Conservation (phyloP, 192 early-diverging fungal genomes). For the Tieghemiomyces parasiticus region DNA sequence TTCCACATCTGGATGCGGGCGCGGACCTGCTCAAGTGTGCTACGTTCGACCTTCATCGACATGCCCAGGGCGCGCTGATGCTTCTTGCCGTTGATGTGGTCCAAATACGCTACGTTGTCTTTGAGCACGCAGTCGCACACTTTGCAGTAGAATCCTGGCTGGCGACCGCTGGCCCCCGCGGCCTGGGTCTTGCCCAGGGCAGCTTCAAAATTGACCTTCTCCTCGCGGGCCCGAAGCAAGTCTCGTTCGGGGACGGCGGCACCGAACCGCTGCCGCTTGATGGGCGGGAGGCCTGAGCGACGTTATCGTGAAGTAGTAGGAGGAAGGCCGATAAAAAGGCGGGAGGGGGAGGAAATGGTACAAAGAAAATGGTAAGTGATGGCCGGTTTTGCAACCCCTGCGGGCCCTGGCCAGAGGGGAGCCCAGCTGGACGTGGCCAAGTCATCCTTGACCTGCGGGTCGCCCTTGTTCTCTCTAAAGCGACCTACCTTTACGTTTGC, state of each 20-base stretch:
- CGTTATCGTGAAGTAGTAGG: constrained; percentile 16
- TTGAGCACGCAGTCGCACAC: constrained; percentile 76
- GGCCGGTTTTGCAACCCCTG: too few relatives aligned
- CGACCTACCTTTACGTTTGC: constrained; percentile 30
- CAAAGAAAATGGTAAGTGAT: background rate
- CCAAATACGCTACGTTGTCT: constrained; percentile 79
- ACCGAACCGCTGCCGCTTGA: constrained; percentile 4
- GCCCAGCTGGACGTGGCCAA: too few relatives aligned
- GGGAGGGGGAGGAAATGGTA: background rate
- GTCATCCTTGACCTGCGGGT: too few relatives aligned
- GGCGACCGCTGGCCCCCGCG: constrained; percentile 40
- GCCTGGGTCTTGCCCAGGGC: constrained; percentile 74
- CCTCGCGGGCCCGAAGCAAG: constrained; percentile 38
- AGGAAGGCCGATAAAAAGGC: constrained; percentile 8
- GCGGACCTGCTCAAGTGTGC: constrained; percentile 58
- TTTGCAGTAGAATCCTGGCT: constrained; percentile 88
- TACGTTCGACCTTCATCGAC: constrained; percentile 68
- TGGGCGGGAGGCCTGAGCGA: background rate
- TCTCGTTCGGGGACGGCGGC: constrained; percentile 16
- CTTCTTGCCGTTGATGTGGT: constrained; percentile 82
- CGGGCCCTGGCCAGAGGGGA: too few relatives aligned
- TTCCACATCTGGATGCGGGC: constrained; percentile 55
- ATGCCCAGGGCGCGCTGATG: constrained; percentile 74
- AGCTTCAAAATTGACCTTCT: constrained; percentile 48
- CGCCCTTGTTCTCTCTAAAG: too few relatives aligned